Evolutionary conservation across 2,329 filamentous ascomycete genomes (phyloP).

Genomic region (Eutypa lata): DNA sequence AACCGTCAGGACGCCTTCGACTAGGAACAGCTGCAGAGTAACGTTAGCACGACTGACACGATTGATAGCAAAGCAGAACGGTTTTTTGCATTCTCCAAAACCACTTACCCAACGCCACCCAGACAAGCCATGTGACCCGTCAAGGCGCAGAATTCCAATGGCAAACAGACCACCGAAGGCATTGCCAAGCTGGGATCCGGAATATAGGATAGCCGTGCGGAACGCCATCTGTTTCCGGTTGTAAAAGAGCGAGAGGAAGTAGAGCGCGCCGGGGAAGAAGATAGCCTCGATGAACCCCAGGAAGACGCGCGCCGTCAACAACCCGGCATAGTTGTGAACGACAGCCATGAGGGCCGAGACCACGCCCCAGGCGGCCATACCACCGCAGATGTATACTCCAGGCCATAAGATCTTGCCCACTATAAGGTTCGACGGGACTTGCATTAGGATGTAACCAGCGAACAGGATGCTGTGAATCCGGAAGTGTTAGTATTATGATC

Average conservation of each 20-base stretch:
- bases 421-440: slow-evolving; percentile 35
- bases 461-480: slow-evolving; percentile 13
- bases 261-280: slow-evolving; percentile 47
- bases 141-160: slow-evolving; percentile 26
- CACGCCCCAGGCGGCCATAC: slow-evolving; percentile 47
- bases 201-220: slow-evolving; percentile 31
- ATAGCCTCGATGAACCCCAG: slow-evolving; percentile 54
- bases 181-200: slow-evolving; percentile 28
- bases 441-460: slow-evolving; percentile 35
- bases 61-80: no score
- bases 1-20: slow-evolving; percentile 17
- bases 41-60: background rate
- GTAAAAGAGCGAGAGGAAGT: slow-evolving; percentile 38
- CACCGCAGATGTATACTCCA: slow-evolving; percentile 46
- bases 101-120: slow-evolving; percentile 26
- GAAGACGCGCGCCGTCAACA: slow-evolving; percentile 45
- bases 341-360: slow-evolving; percentile 48
- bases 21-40: slow-evolving; percentile 11
- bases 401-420: slow-evolving; percentile 36
- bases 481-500: no score
- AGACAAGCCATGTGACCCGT: slow-evolving; percentile 18
- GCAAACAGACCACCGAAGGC: slow-evolving; percentile 35
- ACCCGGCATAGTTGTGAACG: slow-evolving; percentile 41
- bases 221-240: slow-evolving; percentile 34
- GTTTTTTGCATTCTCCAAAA: background rate